These are phyloP conservation scores for Saturnispora halmiae DNA, from an alignment of 805 yeast species.

Conservation along the genomic window DNA sequence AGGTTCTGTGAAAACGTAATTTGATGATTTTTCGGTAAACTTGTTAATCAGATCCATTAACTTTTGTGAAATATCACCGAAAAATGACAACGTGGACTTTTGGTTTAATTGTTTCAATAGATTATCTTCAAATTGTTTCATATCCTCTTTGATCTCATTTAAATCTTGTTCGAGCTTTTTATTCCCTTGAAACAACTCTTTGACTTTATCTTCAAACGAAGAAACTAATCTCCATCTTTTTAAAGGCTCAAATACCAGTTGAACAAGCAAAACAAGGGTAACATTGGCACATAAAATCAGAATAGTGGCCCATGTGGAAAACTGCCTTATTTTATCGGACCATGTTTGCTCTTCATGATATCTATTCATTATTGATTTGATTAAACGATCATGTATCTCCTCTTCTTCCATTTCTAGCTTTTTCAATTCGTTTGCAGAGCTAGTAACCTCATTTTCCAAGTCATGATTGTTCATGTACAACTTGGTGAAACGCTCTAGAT, in stretches of 20 bases:
- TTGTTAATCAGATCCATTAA: too few relatives aligned
- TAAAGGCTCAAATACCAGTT: slow-evolving; percentile 90
- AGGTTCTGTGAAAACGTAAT: not conserved
- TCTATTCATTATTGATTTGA: slow-evolving; percentile 72
- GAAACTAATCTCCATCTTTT: slow-evolving; percentile 72
- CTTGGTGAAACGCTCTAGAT: slow-evolving; percentile 75
- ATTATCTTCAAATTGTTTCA: slow-evolving; percentile 11
- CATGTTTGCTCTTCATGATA: slow-evolving; percentile 97
- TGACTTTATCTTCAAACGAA: slow-evolving; percentile 76
- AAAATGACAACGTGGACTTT: not conserved
- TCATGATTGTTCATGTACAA: slow-evolving; percentile 74
- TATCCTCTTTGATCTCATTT: slow-evolving; percentile 14
- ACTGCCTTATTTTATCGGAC: slow-evolving; percentile 92
- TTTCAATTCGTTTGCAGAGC: slow-evolving; percentile 39
- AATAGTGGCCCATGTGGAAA: slow-evolving; percentile 96
- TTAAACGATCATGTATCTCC: slow-evolving; percentile 55
- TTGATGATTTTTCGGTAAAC: too few relatives aligned
- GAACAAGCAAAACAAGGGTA: slow-evolving; percentile 67
- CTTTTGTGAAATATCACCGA: not conserved
- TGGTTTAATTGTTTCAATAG: slow-evolving; percentile 1
- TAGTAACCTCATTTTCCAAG: slow-evolving; percentile 51
- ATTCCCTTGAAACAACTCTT: slow-evolving; percentile 36
- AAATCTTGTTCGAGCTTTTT: slow-evolving; percentile 17
- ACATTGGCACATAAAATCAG: slow-evolving; percentile 81
- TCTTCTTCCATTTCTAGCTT: slow-evolving; percentile 57